Percentiles rank a stretch among this genome's conserved stretches.
These are phyloP conservation scores for Thinopyrum elongatum DNA, from an alignment of 176 grass and related monocot genomes.

Conservation along the genomic window DNA sequence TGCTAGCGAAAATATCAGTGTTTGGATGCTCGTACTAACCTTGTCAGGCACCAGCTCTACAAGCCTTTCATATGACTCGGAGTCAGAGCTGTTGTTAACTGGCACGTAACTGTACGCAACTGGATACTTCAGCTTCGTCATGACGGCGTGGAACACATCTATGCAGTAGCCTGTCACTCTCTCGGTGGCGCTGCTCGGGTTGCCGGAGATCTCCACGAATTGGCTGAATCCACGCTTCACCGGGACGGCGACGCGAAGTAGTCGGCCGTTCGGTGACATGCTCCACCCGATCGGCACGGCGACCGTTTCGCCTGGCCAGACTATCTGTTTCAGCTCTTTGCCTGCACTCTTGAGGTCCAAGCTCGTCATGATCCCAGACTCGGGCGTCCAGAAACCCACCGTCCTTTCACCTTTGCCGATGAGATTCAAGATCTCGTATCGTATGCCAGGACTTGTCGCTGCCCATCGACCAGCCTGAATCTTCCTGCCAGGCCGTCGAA, in stretches of 20 bases:
- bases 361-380: conserved; percentile 22
- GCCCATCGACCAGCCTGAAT: conserved; percentile 54
- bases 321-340: conserved; percentile 34
- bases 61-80: conserved; percentile 34
- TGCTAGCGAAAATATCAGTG: background rate
- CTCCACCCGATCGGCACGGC: conserved; percentile 52
- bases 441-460: conserved; percentile 43
- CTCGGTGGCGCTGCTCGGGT: background rate
- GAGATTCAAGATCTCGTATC: conserved; percentile 80
- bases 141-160: conserved; percentile 59
- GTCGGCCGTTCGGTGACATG: conserved; percentile 31
- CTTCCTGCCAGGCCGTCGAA: conserved; percentile 63
- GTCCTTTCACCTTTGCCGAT: conserved; percentile 40
- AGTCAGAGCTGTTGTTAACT: background rate
- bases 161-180: conserved; percentile 64
- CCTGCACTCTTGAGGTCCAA: background rate
- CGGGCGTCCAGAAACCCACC: conserved; percentile 65
- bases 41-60: conserved; percentile 23
- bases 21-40: conserved; percentile 19
- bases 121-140: conserved; percentile 38
- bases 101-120: conserved; percentile 36
- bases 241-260: conserved; percentile 55
- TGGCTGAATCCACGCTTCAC: conserved; percentile 56
- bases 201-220: conserved; percentile 44
- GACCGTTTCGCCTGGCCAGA: conserved; percentile 50